Conservation (phyloP, 2,329 filamentous ascomycete genomes). For the Colletotrichum cereale region DNA sequence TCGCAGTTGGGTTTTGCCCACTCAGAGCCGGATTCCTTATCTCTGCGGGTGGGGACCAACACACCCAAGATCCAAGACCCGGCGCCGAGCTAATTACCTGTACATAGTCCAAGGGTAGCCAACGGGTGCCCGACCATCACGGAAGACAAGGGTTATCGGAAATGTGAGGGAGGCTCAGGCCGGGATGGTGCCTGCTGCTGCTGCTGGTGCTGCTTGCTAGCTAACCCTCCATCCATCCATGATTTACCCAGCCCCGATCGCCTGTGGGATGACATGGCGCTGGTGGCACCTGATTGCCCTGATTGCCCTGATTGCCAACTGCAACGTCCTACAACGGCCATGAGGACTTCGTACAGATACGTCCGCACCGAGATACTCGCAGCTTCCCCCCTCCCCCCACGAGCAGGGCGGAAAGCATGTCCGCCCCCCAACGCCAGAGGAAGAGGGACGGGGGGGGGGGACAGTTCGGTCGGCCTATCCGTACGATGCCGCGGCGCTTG, state of each 20-base stretch:
- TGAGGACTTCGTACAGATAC: not conserved
- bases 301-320: conserved; percentile 1
- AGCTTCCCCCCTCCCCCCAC: not conserved
- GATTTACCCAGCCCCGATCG: not conserved
- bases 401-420: not conserved
- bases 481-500: not conserved
- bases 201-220: not conserved
- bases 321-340: conserved; percentile 21
- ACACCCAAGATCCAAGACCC: conserved; percentile 3
- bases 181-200: not conserved
- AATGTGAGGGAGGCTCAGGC: not conserved
- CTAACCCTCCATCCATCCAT: not conserved
- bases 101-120: conserved; percentile 2
- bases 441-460: too few species aligned
- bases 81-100: not conserved
- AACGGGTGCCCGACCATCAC: not conserved
- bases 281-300: not conserved
- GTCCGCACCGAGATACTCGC: not conserved
- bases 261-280: not conserved
- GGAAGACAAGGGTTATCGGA: not conserved
- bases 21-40: conserved; percentile 32
- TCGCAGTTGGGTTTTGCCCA: conserved; percentile 2
- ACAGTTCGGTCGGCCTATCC: not conserved
- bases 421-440: not conserved
- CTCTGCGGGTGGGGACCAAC: conserved; percentile 30